Percentiles rank a stretch among this genome's conserved stretches.
Evolutionary conservation across 78 protist species (phyloP).

Genomic region (Blattamonas nauphoetae): DNA sequence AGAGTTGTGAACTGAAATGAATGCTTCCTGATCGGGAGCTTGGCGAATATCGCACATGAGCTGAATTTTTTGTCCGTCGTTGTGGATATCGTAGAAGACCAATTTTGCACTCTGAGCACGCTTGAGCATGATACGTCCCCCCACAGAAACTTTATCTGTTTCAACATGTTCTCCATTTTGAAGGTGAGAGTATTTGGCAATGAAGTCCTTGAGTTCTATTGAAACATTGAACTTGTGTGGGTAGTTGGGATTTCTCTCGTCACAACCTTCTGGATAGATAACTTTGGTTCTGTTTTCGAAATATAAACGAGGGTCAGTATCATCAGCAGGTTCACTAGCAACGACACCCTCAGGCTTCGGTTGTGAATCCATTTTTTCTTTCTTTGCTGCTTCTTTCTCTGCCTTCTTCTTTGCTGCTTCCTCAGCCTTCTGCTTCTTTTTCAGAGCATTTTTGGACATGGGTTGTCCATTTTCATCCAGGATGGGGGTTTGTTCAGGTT

Average conservation of each 20-base stretch:
- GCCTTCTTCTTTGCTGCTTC: background rate
- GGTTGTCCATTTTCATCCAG: background rate
- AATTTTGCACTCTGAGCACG: slow-evolving; percentile 67
- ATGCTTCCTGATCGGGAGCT: slow-evolving; percentile 35
- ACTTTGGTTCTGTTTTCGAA: slow-evolving; percentile 21
- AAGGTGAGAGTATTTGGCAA: slow-evolving; percentile 25
- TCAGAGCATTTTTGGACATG: slow-evolving; percentile 20
- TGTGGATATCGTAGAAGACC: slow-evolving; percentile 70
- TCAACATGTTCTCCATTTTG: slow-evolving; percentile 2
- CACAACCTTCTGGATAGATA: background rate
- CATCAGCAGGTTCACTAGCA: slow-evolving; percentile 20
- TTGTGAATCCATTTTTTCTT: background rate
- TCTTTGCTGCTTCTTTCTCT: slow-evolving; percentile 4
- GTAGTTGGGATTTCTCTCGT: slow-evolving; percentile 33
- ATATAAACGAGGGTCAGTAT: slow-evolving; percentile 28
- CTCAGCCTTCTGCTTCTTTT: background rate
- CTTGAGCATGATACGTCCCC: slow-evolving; percentile 53
- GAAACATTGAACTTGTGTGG: slow-evolving; percentile 68
- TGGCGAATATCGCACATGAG: slow-evolving; percentile 43
- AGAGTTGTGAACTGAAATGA: slow-evolving; percentile 29
- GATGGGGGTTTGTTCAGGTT: no score
- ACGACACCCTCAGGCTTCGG: background rate
- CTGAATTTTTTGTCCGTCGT: slow-evolving; percentile 72
- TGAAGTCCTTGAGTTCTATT: slow-evolving; percentile 42
- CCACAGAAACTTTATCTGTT: background rate